Evolutionary conservation across 1,284 basidiomycete genomes (phyloP).

Genomic region (Tremellales sp.): DNA sequence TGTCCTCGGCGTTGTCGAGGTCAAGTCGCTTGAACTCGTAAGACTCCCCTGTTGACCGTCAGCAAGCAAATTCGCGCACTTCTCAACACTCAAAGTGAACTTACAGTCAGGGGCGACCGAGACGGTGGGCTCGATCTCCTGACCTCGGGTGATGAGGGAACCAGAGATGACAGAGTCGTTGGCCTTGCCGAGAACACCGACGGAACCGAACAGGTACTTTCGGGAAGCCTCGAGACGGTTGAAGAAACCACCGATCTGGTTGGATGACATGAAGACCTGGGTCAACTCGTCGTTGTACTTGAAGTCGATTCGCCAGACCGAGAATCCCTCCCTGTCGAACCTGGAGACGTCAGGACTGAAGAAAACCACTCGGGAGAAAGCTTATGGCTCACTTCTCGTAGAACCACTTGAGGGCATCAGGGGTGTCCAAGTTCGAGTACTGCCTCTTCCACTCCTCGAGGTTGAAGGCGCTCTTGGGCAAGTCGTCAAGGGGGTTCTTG

Average conservation of each 20-base stretch:
- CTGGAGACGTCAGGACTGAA: constrained; percentile 49
- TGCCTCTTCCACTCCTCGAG: constrained; percentile 97
- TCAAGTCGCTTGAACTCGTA: constrained; percentile 73
- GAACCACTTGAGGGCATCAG: constrained; percentile 69
- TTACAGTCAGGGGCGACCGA: constrained; percentile 74
- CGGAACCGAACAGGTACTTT: constrained; percentile 90
- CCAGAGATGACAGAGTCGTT: constrained; percentile 77
- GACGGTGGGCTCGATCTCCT: constrained; percentile 62
- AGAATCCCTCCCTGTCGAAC: constrained; percentile 88
- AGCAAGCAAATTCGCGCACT: background rate
- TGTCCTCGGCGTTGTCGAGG: constrained; percentile 61
- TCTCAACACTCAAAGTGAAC: background rate
- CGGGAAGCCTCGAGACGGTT: constrained; percentile 89
- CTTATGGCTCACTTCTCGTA: constrained; percentile 67
- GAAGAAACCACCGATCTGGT: constrained; percentile 89
- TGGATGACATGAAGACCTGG: constrained; percentile 82
- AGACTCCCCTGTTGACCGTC: constrained; percentile 59
- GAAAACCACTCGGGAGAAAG: constrained; percentile 17
- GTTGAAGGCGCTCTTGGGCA: constrained; percentile 89
- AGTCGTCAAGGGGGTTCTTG: constrained; percentile 89
- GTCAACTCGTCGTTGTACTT: constrained; percentile 94
- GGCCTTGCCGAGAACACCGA: constrained; percentile 79
- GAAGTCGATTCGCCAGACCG: constrained; percentile 88
- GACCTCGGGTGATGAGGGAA: constrained; percentile 74
- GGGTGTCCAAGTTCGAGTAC: constrained; percentile 96